Evolutionary conservation across 306 rosid genomes (phyloP).

Genomic region (Psophocarpus tetragonolobus): DNA sequence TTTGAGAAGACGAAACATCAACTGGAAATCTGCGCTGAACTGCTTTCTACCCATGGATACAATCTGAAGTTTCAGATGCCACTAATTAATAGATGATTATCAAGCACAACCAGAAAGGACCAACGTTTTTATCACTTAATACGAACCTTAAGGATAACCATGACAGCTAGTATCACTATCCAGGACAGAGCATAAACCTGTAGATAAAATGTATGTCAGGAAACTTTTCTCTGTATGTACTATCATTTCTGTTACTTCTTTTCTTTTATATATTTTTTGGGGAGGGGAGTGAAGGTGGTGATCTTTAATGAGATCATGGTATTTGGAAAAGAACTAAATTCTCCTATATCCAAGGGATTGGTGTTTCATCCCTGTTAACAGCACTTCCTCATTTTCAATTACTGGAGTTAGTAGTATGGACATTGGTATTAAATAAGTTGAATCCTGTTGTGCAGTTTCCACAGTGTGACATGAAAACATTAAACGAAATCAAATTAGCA

Average conservation of each 20-base stretch:
- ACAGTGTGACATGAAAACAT: conserved; percentile 22
- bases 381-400: not conserved
- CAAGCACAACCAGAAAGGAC: conserved; percentile 23
- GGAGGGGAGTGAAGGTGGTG: not conserved
- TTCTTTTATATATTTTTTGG: not conserved
- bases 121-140: conserved; percentile 16
- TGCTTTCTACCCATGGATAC: conserved; percentile 89
- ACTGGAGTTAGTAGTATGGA: not conserved
- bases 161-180: conserved; percentile 85
- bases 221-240: not conserved
- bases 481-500: conserved; percentile 21
- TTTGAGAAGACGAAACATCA: conserved; percentile 94
- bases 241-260: not conserved
- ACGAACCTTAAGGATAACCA: conserved; percentile 84
- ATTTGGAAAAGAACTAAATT: not conserved
- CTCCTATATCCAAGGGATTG: not conserved
- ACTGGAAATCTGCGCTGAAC: conserved; percentile 95
- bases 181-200: conserved; percentile 96
- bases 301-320: not conserved
- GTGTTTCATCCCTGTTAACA: not conserved
- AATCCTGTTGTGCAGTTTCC: conserved; percentile 1
- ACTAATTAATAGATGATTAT: conserved; percentile 31
- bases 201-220: conserved; percentile 36
- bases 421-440: conserved; percentile 13
- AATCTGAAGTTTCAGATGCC: conserved; percentile 60